These are phyloP conservation scores for Passalora sequoiae DNA, from an alignment of 2,329 filamentous ascomycete genomes.

Conservation along the genomic window DNA sequence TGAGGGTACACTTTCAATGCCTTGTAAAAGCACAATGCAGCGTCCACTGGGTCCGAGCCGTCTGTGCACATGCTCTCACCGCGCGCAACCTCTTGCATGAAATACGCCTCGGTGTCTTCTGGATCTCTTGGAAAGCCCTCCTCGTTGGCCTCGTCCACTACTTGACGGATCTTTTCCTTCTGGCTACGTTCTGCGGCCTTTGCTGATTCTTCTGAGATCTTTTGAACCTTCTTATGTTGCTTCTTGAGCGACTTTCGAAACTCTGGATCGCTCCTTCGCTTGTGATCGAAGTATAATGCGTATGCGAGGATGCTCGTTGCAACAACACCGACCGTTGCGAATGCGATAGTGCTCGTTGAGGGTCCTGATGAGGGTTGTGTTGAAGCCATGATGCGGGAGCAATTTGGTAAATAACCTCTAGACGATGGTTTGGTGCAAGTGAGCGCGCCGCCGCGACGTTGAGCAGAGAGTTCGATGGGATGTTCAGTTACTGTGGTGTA, in stretches of 20 bases:
- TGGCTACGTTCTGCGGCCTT: slow-evolving; percentile 61
- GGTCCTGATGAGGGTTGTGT: slow-evolving; percentile 36
- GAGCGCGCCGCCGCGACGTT: no score
- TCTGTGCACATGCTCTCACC: slow-evolving; percentile 80
- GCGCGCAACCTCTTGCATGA: slow-evolving; percentile 88
- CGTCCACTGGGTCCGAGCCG: slow-evolving; percentile 73
- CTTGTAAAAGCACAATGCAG: slow-evolving; percentile 94
- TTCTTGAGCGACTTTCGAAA: slow-evolving; percentile 63
- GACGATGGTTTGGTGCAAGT: no score
- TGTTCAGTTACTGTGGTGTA: background rate
- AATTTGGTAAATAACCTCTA: no score
- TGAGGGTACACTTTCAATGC: slow-evolving; percentile 97
- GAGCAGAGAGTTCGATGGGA: no score
- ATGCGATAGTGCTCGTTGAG: slow-evolving; percentile 54
- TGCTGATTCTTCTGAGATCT: slow-evolving; percentile 66
- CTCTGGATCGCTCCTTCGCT: slow-evolving; percentile 57
- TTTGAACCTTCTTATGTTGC: slow-evolving; percentile 68
- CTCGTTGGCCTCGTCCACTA: slow-evolving; percentile 75
- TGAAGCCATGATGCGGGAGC: slow-evolving; percentile 30
- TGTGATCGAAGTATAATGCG: slow-evolving; percentile 63
- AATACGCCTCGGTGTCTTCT: slow-evolving; percentile 92
- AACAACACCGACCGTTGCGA: slow-evolving; percentile 54
- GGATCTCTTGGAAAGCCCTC: slow-evolving; percentile 87
- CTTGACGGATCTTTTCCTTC: slow-evolving; percentile 66
- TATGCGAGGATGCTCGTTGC: slow-evolving; percentile 58